Evolutionary conservation across 1,139 yeast genomes (phyloP).

Genomic region (Blastobotrys capitulatus): DNA sequence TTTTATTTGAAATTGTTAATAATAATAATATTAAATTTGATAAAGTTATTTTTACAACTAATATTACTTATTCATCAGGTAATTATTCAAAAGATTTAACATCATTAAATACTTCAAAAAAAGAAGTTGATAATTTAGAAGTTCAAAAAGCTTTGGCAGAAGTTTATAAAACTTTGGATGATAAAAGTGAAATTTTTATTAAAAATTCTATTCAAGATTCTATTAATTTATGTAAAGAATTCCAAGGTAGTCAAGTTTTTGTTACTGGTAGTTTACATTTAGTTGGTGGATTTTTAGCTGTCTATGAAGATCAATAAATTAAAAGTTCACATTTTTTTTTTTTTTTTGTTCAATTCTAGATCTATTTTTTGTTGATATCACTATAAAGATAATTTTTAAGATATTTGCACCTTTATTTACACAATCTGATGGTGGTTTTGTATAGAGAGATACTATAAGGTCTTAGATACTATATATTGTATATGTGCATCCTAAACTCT

Average conservation of each 20-base stretch:
- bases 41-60: constrained; percentile 81
- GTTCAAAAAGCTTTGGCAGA: constrained; percentile 76
- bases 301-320: constrained; percentile 37
- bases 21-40: constrained; percentile 44
- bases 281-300: constrained; percentile 90
- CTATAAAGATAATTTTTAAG: too few relatives aligned
- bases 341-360: background rate
- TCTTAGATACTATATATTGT: too few relatives aligned
- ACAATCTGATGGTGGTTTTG: too few relatives aligned
- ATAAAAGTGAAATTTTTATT: constrained; percentile 49
- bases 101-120: constrained; percentile 75
- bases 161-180: constrained; percentile 56
- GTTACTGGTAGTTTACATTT: constrained; percentile 93
- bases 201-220: constrained; percentile 69
- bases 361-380: too few relatives aligned
- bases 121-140: constrained; percentile 65
- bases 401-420: too few relatives aligned
- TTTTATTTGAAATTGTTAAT: constrained; percentile 44
- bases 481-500: too few relatives aligned
- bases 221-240: constrained; percentile 45
- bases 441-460: too few relatives aligned
- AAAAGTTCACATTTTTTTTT: background rate
- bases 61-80: constrained; percentile 86
- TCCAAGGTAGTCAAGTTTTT: constrained; percentile 56
- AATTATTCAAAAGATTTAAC: constrained; percentile 75